These are phyloP conservation scores for Lavandula angustifolia DNA, from an alignment of 257 asterid genomes.

Conservation along the genomic window DNA sequence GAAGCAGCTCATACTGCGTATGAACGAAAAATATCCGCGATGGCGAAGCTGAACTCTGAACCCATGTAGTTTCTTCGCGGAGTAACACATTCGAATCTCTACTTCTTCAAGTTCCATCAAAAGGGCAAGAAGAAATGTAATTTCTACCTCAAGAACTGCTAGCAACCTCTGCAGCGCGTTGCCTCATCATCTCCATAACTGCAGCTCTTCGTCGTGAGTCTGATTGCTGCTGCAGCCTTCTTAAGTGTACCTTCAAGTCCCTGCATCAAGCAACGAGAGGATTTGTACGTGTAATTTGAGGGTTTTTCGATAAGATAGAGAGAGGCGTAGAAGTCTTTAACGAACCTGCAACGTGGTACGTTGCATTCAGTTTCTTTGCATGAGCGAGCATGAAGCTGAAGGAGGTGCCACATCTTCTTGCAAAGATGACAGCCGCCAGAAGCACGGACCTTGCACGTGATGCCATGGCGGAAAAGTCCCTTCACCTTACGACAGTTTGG, in stretches of 20 bases:
- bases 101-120: constrained; percentile 2
- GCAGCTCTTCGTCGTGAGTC: constrained; percentile 96
- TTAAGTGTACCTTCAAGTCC: constrained; percentile 76
- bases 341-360: constrained; percentile 99
- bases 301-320: neutral
- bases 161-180: constrained; percentile 91
- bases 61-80: constrained; percentile 18
- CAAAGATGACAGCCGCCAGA: constrained; percentile 92
- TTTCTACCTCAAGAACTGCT: constrained; percentile 47
- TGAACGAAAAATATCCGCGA: constrained; percentile 24
- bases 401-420: constrained; percentile 98
- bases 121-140: constrained; percentile 32
- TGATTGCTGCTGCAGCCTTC: constrained; percentile 83
- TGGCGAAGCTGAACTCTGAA: constrained; percentile 27
- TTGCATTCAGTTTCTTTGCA: constrained; percentile 87
- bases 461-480: constrained; percentile 99
- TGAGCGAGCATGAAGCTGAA: constrained; percentile 96
- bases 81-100: constrained; percentile 19
- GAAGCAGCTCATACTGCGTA: constrained; percentile 40
- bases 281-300: neutral
- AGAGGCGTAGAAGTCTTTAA: neutral
- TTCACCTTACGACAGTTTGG: constrained; percentile 95
- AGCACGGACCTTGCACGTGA: constrained; percentile 76
- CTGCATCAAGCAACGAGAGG: constrained; percentile 41
- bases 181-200: constrained; percentile 95